phyloP scores from a whole-genome alignment of 352 stramenopile genomes.

The Globisporangium rhizosaccharum region DNA sequence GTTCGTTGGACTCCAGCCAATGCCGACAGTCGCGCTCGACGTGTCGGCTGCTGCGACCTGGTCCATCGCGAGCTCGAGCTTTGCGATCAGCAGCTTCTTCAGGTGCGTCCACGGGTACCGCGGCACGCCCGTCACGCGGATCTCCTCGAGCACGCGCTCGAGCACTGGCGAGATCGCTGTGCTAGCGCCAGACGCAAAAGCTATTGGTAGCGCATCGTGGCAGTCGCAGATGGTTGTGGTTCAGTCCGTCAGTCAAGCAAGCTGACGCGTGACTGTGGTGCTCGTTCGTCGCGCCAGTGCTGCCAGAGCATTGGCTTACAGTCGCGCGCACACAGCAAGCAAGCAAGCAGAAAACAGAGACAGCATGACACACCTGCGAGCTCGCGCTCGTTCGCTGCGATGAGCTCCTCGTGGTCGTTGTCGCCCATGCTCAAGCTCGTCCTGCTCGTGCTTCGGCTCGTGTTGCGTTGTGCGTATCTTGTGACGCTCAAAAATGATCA shows the following conservation, averaged over 20 bases:
- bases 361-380: constrained; percentile 34
- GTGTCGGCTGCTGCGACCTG: constrained; percentile 42
- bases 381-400: constrained; percentile 66
- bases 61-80: constrained; percentile 55
- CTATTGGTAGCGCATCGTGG: constrained; percentile 14
- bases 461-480: background rate
- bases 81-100: constrained; percentile 49
- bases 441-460: background rate
- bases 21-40: constrained; percentile 18
- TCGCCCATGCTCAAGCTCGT: constrained; percentile 3
- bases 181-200: constrained; percentile 42
- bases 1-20: constrained; percentile 43
- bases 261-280: background rate
- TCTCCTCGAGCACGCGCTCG: constrained; percentile 59
- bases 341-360: background rate
- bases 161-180: constrained; percentile 46
- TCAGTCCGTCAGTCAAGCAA: background rate
- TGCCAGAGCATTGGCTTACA: background rate
- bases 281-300: background rate
- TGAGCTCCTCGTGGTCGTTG: constrained; percentile 31
- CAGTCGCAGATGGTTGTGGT: background rate
- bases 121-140: constrained; percentile 57
- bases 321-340: background rate
- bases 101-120: constrained; percentile 73
- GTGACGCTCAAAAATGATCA: too few species aligned